These are phyloP conservation scores for Maudiozyma turicensis DNA, from an alignment of 805 yeast genomes.

Conservation along the genomic window DNA sequence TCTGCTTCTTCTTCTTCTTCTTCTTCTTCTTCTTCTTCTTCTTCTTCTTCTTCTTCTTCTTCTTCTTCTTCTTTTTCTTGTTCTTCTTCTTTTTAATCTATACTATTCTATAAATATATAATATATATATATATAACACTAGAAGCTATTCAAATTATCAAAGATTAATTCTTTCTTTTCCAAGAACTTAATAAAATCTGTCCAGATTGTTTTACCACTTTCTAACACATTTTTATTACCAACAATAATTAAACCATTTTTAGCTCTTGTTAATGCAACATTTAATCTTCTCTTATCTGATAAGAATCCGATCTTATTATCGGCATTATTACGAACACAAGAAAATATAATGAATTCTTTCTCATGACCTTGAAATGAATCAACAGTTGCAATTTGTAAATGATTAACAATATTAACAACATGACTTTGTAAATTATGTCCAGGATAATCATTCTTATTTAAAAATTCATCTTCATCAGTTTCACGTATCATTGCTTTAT, in stretches of 20 bases:
- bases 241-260: conserved; percentile 47
- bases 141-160: conserved; percentile 6
- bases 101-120: neutral
- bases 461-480: conserved; percentile 54
- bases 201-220: conserved; percentile 41
- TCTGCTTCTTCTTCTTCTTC: too few relatives aligned
- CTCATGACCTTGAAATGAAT: conserved; percentile 88
- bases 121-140: neutral
- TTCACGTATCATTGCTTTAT: conserved; percentile 38
- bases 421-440: conserved; percentile 5
- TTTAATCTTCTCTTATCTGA: conserved; percentile 54
- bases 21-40: too few relatives aligned
- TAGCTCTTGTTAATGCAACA: conserved; percentile 66
- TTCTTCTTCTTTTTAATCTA: too few relatives aligned
- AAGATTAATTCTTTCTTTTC: conserved; percentile 28
- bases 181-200: conserved; percentile 36
- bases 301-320: conserved; percentile 51
- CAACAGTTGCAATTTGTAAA: conserved; percentile 52
- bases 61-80: too few relatives aligned
- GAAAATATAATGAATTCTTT: conserved; percentile 72
- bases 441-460: conserved; percentile 20
- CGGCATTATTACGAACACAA: conserved; percentile 58
- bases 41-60: too few relatives aligned
- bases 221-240: conserved; percentile 49
- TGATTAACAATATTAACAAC: conserved; percentile 32